phyloP scores from a whole-genome alignment of 495 filamentous ascomycete species.

The Hypoxylon fragiforme region DNA sequence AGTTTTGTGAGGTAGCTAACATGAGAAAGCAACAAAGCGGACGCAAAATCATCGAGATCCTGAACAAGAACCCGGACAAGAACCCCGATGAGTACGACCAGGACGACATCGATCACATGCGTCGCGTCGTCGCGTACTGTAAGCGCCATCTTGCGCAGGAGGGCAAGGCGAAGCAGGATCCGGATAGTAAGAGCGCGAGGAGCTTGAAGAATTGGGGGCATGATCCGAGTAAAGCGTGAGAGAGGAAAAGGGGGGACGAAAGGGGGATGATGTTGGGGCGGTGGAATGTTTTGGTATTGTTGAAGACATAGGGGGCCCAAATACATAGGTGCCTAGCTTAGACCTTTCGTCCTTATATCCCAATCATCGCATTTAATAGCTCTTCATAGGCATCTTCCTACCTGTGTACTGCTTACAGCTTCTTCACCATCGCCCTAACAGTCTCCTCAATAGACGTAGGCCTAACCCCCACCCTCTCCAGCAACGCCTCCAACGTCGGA shows the following conservation, averaged over 20 bases:
- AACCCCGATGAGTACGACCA: conserved; percentile 56
- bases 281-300: no score
- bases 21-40: conserved; percentile 48
- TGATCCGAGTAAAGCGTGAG: conserved; percentile 56
- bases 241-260: no score
- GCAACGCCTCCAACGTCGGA: conserved; percentile 40
- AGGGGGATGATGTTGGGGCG: no score
- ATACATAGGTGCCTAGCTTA: background rate
- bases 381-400: no score
- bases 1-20: no score
- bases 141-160: conserved; percentile 71
- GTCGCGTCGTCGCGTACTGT: conserved; percentile 59
- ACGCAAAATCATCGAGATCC: conserved; percentile 65
- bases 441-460: conserved; percentile 41
- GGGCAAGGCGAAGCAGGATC: conserved; percentile 46
- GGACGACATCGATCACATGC: conserved; percentile 65
- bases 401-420: no score
- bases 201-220: conserved; percentile 72
- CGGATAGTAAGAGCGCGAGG: conserved; percentile 58
- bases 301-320: background rate
- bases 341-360: background rate
- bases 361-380: no score
- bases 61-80: conserved; percentile 63
- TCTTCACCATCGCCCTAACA: conserved; percentile 34
- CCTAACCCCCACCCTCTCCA: conserved; percentile 40